Conservation (phyloP, 2,329 filamentous ascomycete genomes). For the Parascedosporium putredinis region DNA sequence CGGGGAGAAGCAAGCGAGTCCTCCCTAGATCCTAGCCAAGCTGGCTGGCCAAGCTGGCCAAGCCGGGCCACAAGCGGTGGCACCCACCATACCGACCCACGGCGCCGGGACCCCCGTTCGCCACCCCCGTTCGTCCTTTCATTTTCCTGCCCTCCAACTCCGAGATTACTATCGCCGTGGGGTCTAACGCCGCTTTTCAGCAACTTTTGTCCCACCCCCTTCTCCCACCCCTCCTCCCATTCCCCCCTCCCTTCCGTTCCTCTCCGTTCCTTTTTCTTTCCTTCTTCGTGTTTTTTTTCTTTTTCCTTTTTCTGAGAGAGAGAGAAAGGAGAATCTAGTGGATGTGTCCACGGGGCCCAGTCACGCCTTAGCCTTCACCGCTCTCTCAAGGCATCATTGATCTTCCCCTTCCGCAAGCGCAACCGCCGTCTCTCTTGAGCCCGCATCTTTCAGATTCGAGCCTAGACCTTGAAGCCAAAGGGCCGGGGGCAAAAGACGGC, state of each 20-base stretch:
- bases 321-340: background rate
- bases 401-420: too few species aligned
- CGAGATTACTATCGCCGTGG: background rate
- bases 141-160: background rate
- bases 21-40: too few species aligned
- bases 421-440: too few species aligned
- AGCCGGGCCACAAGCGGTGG: too few species aligned
- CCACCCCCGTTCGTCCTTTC: background rate
- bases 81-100: background rate
- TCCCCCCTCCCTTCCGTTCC: background rate
- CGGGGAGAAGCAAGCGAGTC: too few species aligned
- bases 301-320: background rate
- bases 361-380: too few species aligned
- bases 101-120: background rate
- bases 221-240: background rate
- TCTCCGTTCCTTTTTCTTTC: background rate
- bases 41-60: too few species aligned
- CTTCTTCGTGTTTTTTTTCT: too few species aligned
- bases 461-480: too few species aligned
- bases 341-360: background rate
- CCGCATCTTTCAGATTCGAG: too few species aligned
- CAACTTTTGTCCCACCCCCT: background rate
- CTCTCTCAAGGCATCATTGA: too few species aligned
- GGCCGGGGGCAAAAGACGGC: too few species aligned
- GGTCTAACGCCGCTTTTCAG: background rate